A percentile compares a stretch with the other conserved stretches of the same genome.
Conservation (phyloP, 2,329 filamentous ascomycete species). For the Xylariaceae sp. region DNA sequence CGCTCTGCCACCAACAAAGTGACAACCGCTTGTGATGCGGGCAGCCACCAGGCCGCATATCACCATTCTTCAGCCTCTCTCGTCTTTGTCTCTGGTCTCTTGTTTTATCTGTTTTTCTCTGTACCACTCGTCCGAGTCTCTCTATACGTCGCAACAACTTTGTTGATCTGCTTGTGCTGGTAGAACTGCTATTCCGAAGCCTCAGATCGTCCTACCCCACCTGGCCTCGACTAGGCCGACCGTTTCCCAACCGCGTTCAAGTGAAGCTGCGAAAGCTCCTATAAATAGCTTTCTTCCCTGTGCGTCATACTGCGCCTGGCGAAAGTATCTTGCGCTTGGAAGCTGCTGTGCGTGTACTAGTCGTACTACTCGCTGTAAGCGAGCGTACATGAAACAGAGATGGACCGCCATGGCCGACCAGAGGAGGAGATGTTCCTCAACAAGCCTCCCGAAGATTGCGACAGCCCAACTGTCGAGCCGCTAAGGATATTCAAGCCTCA, state of each 20-base stretch:
- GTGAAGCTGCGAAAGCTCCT: constrained; percentile 29
- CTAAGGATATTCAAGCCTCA: constrained; percentile 83
- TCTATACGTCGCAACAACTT: constrained; percentile 18
- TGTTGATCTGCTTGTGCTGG: constrained; percentile 9
- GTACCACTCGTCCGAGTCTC: constrained; percentile 17
- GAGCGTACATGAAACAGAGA: constrained; percentile 42
- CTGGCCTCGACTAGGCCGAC: constrained; percentile 34
- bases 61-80: constrained; percentile 29
- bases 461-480: constrained; percentile 82
- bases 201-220: constrained; percentile 35
- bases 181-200: constrained; percentile 19
- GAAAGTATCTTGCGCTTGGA: constrained; percentile 16
- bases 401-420: constrained; percentile 67
- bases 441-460: constrained; percentile 59
- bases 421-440: constrained; percentile 86
- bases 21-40: constrained; percentile 29
- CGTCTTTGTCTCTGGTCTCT: constrained; percentile 22
- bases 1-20: constrained; percentile 2
- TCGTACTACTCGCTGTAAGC: constrained; percentile 32
- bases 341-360: constrained; percentile 22
- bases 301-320: constrained; percentile 35
- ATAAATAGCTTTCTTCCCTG: constrained; percentile 32
- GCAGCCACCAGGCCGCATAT: constrained; percentile 37
- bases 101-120: constrained; percentile 33
- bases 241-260: constrained; percentile 12